phyloP scores from a whole-genome alignment of 192 early-diverging fungal genomes.

The Backusella circina region DNA sequence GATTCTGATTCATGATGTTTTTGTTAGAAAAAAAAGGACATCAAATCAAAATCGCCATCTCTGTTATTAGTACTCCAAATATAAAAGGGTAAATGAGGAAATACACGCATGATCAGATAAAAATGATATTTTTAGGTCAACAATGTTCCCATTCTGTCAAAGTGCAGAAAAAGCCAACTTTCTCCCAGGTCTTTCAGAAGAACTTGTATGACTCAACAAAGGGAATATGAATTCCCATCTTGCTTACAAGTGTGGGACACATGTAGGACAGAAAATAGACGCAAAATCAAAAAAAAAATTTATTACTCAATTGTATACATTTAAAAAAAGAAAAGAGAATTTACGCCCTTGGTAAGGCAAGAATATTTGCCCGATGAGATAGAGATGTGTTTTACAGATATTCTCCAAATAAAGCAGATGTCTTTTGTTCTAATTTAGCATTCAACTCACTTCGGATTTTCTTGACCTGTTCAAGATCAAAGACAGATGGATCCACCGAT shows the following conservation, averaged over 20 bases:
- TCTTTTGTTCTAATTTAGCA: conserved; percentile 4
- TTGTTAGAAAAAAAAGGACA: background rate
- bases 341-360: too few species aligned
- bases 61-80: too few species aligned
- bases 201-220: background rate
- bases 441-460: background rate
- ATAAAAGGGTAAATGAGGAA: background rate
- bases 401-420: conserved; percentile 4
- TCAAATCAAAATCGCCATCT: background rate
- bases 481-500: background rate
- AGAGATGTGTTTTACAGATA: background rate
- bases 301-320: background rate
- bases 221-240: background rate
- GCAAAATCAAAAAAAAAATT: background rate
- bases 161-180: background rate
- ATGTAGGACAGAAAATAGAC: background rate
- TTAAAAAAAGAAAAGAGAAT: too few species aligned
- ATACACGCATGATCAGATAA: background rate
- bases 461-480: background rate
- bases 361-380: background rate
- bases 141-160: background rate
- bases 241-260: background rate
- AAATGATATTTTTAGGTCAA: background rate
- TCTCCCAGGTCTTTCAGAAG: background rate
- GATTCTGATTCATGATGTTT: background rate